These are phyloP conservation scores for Postia placenta DNA, from an alignment of 768 basidiomycete species.

Conservation along the genomic window DNA sequence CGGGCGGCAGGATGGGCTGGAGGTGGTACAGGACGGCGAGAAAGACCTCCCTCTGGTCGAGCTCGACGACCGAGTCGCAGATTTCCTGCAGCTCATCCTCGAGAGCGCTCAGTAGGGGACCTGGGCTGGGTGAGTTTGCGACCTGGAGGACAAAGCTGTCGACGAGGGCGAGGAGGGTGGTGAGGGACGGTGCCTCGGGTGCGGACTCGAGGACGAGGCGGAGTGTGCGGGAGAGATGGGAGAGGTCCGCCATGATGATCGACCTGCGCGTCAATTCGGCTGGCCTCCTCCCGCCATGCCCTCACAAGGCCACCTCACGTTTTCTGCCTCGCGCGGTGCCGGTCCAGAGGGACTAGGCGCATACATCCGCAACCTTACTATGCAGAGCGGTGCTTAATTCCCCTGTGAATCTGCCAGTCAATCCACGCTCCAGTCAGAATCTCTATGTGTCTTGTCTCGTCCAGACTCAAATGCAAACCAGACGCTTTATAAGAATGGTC, in stretches of 20 bases:
- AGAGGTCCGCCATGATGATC: constrained; percentile 22
- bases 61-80: constrained; percentile 52
- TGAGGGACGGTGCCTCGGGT: constrained; percentile 43
- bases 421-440: too few species aligned
- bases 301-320: background rate
- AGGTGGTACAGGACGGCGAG: constrained; percentile 62
- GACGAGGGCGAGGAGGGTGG: constrained; percentile 41
- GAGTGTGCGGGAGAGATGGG: constrained; percentile 43
- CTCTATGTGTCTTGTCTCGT: too few species aligned
- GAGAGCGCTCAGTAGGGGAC: constrained; percentile 34
- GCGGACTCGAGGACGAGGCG: constrained; percentile 51
- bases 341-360: too few species aligned
- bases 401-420: too few species aligned
- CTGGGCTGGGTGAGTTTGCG: constrained; percentile 40
- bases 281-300: background rate
- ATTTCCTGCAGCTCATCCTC: constrained; percentile 66
- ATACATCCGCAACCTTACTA: too few species aligned
- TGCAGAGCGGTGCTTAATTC: too few species aligned
- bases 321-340: too few species aligned
- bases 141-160: constrained; percentile 53
- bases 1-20: constrained; percentile 51
- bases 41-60: constrained; percentile 60
- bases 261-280: too few species aligned
- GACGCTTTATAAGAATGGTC: too few species aligned
- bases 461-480: too few species aligned